These are phyloP conservation scores for Kwoniella newhampshirensis DNA, from an alignment of 768 basidiomycete genomes.

Conservation along the genomic window DNA sequence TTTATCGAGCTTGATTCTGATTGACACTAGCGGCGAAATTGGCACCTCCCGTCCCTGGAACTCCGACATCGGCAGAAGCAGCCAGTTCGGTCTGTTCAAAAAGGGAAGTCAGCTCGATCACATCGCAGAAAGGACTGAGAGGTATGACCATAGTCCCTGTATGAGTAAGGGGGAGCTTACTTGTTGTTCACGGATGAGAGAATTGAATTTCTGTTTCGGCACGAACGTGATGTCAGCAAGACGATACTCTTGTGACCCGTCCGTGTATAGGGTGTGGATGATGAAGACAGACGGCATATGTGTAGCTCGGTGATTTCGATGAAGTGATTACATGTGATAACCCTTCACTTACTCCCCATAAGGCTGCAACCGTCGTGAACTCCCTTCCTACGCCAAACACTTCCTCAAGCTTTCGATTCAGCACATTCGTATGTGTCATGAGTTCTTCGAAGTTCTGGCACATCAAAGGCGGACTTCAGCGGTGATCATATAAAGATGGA, in stretches of 20 bases:
- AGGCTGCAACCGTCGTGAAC: slow-evolving; percentile 79
- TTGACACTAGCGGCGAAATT: slow-evolving; percentile 36
- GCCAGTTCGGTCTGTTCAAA: slow-evolving; percentile 28
- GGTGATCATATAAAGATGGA: no score
- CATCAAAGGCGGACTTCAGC: neutral
- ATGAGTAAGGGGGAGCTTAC: slow-evolving; percentile 10
- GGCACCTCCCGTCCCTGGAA: slow-evolving; percentile 48
- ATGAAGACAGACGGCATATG: no score
- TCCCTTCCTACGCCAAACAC: slow-evolving; percentile 88
- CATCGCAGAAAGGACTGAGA: neutral
- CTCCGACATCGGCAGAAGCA: slow-evolving; percentile 35
- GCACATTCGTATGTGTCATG: slow-evolving; percentile 74
- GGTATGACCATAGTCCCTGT: neutral
- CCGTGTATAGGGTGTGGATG: no score
- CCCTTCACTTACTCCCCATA: slow-evolving; percentile 63
- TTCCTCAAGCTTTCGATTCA: slow-evolving; percentile 90
- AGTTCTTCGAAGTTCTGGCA: slow-evolving; percentile 81
- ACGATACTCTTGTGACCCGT: no score
- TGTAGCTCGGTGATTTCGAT: no score
- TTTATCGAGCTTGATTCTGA: slow-evolving; percentile 1
- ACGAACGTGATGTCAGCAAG: no score
- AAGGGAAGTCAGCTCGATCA: neutral
- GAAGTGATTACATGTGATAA: no score
- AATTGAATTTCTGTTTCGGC: slow-evolving; percentile 48
- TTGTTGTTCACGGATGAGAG: slow-evolving; percentile 50